Evolutionary conservation across 305 asterid genomes (phyloP), one percentile per base, ranked within the genome.

Genomic region (Ilex paraguariensis): DNA sequence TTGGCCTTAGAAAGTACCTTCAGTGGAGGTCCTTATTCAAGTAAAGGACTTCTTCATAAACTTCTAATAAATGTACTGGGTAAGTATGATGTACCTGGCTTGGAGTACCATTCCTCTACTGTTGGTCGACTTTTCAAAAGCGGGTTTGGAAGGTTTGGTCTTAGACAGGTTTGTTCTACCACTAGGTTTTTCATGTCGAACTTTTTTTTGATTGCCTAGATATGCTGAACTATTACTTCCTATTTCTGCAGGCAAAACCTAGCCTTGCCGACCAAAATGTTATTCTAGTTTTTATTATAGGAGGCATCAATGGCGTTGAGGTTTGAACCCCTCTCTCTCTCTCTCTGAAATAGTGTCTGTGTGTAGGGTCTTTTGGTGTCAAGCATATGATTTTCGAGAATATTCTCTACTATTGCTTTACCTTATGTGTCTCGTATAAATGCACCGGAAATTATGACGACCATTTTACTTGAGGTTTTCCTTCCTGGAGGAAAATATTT

Each of bases 141-240:
- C 59, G 99, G 99, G 36, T 90, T 93, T 36, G 97, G 97, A 73
- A 86, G 99, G 77, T 84, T 93, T 66, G 99, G 99, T 71, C 95
- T 93, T 56, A 97, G 96, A 66, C 97, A 87, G 99, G 99, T 87
- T 80, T 57, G 54, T 13, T 56, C 62, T 56, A 28, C 10, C 42
- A 3, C 33, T 3, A 4, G 33, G 33, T 54, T 17, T 65, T 31
- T 33, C 36, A 39, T 59, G 31, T 73, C 3, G 31, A 64, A 32
- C 59, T 63, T 31, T 11, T 28, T 57, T 44, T 63, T 53, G 6
- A 54, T 52, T 6, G 45, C 57, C 53, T 61, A 36, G 9, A 48
- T 5, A 60, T 53, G 58, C 42, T 70, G 54, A 57, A 17, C 13
- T 21, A 57, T 32, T 59, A 60, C 64, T 63, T 53, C 62, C 61